Conservation (phyloP, 768 basidiomycete genomes). For the Clitopilus hobsonii region DNA sequence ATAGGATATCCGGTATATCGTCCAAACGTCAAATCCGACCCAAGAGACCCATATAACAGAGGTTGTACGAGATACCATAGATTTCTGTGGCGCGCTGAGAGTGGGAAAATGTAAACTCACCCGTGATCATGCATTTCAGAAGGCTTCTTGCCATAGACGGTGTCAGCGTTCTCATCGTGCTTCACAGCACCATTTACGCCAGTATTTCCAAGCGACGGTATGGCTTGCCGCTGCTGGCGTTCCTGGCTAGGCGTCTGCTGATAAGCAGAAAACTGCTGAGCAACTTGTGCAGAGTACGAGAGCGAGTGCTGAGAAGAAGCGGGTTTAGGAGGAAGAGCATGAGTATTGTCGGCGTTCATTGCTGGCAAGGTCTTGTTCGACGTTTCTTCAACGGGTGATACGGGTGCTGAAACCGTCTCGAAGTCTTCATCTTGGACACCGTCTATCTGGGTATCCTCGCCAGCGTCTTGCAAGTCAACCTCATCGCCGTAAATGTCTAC, state of each 20-base stretch:
- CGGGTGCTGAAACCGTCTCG: not conserved
- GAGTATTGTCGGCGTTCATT: constrained; percentile 2
- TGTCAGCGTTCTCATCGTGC: constrained; percentile 19
- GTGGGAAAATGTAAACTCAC: constrained; percentile 41
- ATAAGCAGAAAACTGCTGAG: constrained; percentile 60
- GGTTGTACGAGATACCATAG: constrained; percentile 9
- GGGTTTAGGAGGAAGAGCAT: constrained; percentile 22
- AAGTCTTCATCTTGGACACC: constrained; percentile 4
- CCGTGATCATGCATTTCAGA: constrained; percentile 81
- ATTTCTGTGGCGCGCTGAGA: constrained; percentile 2
- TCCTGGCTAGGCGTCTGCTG: constrained; percentile 66
- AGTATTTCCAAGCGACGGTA: constrained; percentile 21
- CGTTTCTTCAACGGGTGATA: not conserved
- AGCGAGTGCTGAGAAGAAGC: constrained; percentile 25
- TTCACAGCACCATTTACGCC: constrained; percentile 18
- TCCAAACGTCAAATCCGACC: not conserved
- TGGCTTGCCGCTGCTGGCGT: constrained; percentile 39
- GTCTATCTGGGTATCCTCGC: constrained; percentile 16
- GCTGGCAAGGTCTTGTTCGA: not conserved
- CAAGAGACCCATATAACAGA: constrained; percentile 5
- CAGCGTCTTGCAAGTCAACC: constrained; percentile 32
- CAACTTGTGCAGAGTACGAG: constrained; percentile 62
- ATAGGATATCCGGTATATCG: constrained; percentile 17
- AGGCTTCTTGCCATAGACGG: constrained; percentile 54
- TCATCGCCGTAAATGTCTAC: constrained; percentile 54